These are phyloP conservation scores for Eucalyptus curtisii DNA, from an alignment of 345 rosid species.

Conservation along the genomic window DNA sequence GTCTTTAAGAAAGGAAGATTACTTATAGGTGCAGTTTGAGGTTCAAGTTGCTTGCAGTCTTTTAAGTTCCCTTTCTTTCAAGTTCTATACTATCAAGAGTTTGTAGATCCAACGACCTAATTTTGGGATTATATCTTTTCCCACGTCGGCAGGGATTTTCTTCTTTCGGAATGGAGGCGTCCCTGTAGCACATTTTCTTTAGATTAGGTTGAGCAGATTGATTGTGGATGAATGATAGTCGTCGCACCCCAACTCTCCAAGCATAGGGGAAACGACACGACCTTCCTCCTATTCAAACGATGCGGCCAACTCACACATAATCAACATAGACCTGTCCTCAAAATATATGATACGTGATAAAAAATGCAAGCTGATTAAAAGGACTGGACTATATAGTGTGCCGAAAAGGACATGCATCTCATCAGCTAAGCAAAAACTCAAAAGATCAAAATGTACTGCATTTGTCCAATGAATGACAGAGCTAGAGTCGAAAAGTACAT, in stretches of 20 bases:
- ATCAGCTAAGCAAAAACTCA: background rate
- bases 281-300: background rate
- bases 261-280: background rate
- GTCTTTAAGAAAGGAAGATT: background rate
- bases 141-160: background rate
- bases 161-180: background rate
- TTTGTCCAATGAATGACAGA: background rate
- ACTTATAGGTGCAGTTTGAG: background rate
- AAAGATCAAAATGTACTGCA: rapidly evolving
- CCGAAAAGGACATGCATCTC: background rate
- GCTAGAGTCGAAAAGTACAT: background rate
- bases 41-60: background rate
- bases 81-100: background rate
- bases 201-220: background rate
- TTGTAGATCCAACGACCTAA: background rate
- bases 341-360: background rate
- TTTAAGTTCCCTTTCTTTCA: background rate
- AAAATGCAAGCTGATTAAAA: background rate
- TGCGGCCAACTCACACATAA: background rate
- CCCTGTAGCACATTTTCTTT: background rate
- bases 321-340: background rate
- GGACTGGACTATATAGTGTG: background rate
- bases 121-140: background rate
- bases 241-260: background rate
- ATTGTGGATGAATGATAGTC: background rate